Evolutionary conservation across 2,329 filamentous ascomycete genomes (phyloP), one percentile per base, ranked within the genome.

Genomic region (Hortaea werneckii): DNA sequence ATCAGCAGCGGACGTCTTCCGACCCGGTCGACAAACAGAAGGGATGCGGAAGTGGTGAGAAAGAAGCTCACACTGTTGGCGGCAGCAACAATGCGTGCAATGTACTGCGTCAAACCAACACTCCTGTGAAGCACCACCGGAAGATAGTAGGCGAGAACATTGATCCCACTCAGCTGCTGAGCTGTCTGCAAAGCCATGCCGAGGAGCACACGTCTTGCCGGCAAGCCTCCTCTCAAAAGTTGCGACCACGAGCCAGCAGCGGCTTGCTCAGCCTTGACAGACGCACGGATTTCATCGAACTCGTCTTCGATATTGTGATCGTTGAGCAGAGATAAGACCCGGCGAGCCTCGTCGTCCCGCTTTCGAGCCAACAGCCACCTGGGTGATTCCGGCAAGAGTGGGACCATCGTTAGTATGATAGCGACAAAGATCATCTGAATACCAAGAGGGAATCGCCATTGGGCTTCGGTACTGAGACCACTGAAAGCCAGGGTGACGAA

Each of bases 11-110:
- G 66, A 11, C 66, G 59, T 13, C 67, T 61, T 7, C 67, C 82
- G 3, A 82, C 75, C 1, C 75, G 73, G 61, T 83, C 80, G 28
- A 83, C 78, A 42, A 78, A 68, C 54, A 78, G 79, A 75, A 80
- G 76, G 5, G 81, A 81, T 1, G 75, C 63, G 0, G 72, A 73
- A 0, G 75, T 74, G 46, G 75, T 75, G 45, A 76, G 67, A 41
- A 70, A 60, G 57, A 76, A 76, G 20, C 74, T 67, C 32, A 75
- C 67, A 68, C 75, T 74, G 59, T 75, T 76, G 63, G 26, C 66
- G 59, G 5, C 67, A 55, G 29, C 69, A 51, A 12, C 71, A 55
- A 13, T 65, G 64, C 54, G 69, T 55, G 39, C 68, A 65, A 37
- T 63, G 53, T 35, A 51, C 42, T 50, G 63, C 44, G 49, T 41